Evolutionary conservation across 805 yeast species (phyloP), one percentile per base, ranked within the genome.

Genomic region (Myxozyma lipomycoides): DNA sequence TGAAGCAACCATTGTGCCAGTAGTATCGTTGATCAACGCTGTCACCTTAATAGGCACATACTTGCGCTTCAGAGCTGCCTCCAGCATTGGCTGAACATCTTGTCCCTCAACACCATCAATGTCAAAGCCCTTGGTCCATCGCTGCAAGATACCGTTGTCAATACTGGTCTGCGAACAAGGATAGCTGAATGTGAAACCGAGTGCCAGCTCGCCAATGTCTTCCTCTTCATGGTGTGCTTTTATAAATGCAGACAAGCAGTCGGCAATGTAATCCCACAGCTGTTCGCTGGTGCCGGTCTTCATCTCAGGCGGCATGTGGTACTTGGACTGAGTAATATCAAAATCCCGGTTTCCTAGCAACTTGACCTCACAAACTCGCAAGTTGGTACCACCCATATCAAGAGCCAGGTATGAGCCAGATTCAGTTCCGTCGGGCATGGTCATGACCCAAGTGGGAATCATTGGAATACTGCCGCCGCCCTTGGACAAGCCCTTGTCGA

Each of bases 41-140:
- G 87, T 89, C 51, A 91, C 95, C 42, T 80, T 77, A 63, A 90
- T 86, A 58, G 96, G 95, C 45, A 87, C 80, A 19, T 76, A 69
- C 58, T 74, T 73, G 61, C 75, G 75, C 59, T 77, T 74, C 59
- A 91, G 75, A 37, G 95, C 86, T 10, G 72, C 71, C 72, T 86
- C 95, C 65, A 91, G 78, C 87, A 90, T 77, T 57, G 95, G 95
- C 46, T 86, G 96, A 54, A 91, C 96, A 66, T 91, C 95, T 51
- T 85, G 79, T 58, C 96, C 96, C 73, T 91, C 98, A 50, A 91
- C 96, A 52, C 84, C 87, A 52, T 79, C 84, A 62, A 91, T 88
- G 70, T 91, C 96, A 72, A 86, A 91, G 59, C 98, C 98, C 74
- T 91, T 91, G 57, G 98, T 91, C 98, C 98, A 91, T 70, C 91